Evolutionary conservation across 176 grass and related monocot species (phyloP).

Genomic region (Thalia dealbata): DNA sequence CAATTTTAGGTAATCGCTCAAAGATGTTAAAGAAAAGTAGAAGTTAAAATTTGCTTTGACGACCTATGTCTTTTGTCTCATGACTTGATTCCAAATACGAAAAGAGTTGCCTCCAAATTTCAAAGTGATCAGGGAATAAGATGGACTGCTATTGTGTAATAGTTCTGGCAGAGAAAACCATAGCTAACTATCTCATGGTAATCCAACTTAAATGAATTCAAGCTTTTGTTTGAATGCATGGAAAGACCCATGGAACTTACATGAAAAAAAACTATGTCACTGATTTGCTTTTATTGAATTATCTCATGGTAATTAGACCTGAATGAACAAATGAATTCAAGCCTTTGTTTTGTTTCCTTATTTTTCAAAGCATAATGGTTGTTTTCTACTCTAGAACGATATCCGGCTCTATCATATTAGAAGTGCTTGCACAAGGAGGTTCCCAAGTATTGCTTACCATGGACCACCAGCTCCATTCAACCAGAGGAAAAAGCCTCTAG

Average conservation of each 20-base stretch:
- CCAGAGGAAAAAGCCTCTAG: conserved; percentile 14
- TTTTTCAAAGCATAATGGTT: not conserved
- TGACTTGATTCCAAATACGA: not conserved
- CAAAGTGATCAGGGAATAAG: too few relatives aligned
- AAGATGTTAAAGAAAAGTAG: not conserved
- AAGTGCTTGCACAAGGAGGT: conserved; percentile 23
- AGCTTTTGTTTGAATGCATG: too few relatives aligned
- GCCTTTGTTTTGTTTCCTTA: not conserved
- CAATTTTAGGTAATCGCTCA: too few relatives aligned
- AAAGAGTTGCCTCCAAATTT: not conserved
- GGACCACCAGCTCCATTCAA: conserved; percentile 15
- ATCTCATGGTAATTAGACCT: not conserved
- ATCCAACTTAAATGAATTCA: not conserved
- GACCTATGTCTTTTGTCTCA: not conserved
- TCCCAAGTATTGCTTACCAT: conserved; percentile 9
- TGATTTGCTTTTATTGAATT: not conserved
- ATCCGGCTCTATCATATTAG: not conserved
- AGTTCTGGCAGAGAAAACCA: not conserved
- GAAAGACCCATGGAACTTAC: too few relatives aligned
- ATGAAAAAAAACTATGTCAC: too few relatives aligned
- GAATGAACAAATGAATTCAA: too few relatives aligned
- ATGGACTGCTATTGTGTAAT: too few relatives aligned
- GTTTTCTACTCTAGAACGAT: conserved; percentile 13
- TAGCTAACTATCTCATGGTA: not conserved
- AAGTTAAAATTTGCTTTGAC: not conserved